Evolutionary conservation across 73 alveolate genomes (phyloP).

Genomic region (Effrenium voratum): DNA sequence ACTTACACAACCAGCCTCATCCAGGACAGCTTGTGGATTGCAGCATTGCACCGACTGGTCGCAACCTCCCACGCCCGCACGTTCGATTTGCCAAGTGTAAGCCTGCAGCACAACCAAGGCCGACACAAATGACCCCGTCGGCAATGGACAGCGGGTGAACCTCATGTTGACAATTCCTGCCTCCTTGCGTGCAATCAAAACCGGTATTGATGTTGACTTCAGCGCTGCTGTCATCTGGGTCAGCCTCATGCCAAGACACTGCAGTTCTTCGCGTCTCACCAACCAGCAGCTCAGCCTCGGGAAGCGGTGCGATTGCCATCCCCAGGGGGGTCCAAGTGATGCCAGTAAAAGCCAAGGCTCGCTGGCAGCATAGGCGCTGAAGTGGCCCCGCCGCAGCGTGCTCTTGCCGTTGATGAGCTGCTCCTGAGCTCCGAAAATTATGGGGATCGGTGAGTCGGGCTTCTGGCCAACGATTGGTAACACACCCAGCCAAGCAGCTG

Average conservation of each 20-base stretch:
- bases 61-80: slow-evolving; percentile 6
- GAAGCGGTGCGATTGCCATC: not conserved
- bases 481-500: slow-evolving; percentile 37
- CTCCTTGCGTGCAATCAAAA: not conserved
- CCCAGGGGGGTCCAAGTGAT: not conserved
- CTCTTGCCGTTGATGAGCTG: slow-evolving; percentile 66
- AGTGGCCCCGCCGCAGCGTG: slow-evolving; percentile 82
- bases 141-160: slow-evolving; percentile 76
- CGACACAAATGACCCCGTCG: slow-evolving; percentile 52
- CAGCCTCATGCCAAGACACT: not conserved
- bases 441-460: not conserved
- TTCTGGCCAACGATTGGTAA: not conserved
- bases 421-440: not conserved
- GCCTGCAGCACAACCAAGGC: slow-evolving; percentile 1
- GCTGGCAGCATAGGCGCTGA: slow-evolving; percentile 82
- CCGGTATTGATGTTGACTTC: not conserved
- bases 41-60: slow-evolving; percentile 82
- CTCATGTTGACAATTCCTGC: not conserved
- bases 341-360: slow-evolving; percentile 3
- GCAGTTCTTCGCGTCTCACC: slow-evolving; percentile 91
- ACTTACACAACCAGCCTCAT: slow-evolving; percentile 1
- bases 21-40: slow-evolving; percentile 69
- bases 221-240: not conserved
- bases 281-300: slow-evolving; percentile 75
- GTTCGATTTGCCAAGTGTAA: not conserved